These are phyloP conservation scores for Trichoderma atrobrunneum DNA, from an alignment of 2,329 filamentous ascomycete genomes.

Conservation along the genomic window DNA sequence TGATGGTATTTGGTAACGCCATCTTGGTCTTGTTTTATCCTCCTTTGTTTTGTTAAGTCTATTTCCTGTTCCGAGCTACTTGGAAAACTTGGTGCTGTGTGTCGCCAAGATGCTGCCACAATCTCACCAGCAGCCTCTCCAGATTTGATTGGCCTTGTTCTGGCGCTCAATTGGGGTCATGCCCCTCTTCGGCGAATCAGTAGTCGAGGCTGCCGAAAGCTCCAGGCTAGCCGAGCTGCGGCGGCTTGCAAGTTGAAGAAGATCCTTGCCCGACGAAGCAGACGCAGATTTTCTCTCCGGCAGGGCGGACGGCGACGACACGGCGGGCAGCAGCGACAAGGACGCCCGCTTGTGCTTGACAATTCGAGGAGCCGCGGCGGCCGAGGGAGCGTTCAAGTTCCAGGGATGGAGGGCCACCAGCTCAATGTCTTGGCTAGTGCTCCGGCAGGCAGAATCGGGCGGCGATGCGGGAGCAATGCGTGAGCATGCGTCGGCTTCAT, in stretches of 20 bases:
- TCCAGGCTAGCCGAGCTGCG: neutral
- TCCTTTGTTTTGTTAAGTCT: neutral
- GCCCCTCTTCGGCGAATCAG: conserved; percentile 5
- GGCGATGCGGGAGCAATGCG: neutral
- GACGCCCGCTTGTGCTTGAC: neutral
- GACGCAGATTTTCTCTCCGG: neutral
- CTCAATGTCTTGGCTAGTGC: conserved; percentile 2
- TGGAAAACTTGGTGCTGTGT: neutral
- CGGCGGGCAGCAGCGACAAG: neutral
- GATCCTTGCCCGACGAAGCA: neutral
- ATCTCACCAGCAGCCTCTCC: conserved; percentile 29
- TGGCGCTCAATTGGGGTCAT: conserved; percentile 26
- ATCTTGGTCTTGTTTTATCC: neutral
- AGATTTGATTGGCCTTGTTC: conserved; percentile 27
- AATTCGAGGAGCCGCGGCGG: neutral
- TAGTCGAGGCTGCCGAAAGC: neutral
- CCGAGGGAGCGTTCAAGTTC: neutral
- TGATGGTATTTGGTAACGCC: conserved; percentile 24
- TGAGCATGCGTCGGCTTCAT: neutral
- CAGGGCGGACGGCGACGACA: neutral
- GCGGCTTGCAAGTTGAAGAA: neutral
- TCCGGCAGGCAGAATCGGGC: neutral
- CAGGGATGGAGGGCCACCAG: neutral
- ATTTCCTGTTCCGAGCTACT: neutral
- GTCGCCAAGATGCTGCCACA: neutral